phyloP scores from a whole-genome alignment of 306 rosid genomes.

The Dryas alaskensis region DNA sequence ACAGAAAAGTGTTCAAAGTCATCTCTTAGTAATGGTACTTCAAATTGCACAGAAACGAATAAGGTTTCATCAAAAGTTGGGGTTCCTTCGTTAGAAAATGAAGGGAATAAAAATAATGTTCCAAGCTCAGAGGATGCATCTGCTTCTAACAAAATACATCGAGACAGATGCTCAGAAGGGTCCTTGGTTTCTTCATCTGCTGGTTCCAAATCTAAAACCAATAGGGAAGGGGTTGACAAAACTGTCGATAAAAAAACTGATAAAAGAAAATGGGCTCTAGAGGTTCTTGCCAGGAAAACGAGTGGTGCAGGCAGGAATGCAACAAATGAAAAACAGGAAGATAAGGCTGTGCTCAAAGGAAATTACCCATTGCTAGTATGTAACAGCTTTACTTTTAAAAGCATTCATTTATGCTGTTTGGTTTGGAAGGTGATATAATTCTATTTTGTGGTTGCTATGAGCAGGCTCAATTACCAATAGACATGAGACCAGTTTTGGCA shows the following conservation, averaged over 20 bases:
- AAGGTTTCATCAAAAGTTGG: conserved; percentile 42
- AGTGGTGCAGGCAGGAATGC: conserved; percentile 47
- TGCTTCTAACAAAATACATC: conserved; percentile 44
- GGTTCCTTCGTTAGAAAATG: conserved; percentile 37
- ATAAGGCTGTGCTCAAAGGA: conserved; percentile 56
- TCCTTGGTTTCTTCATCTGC: conserved; percentile 38
- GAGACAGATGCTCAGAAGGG: conserved; percentile 38
- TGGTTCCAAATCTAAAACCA: conserved; percentile 43
- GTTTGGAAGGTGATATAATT: conserved; percentile 26
- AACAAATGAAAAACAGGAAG: conserved; percentile 53
- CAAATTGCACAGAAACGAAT: conserved; percentile 37
- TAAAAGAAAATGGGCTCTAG: conserved; percentile 93
- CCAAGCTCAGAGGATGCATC: conserved; percentile 38
- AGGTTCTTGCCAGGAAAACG: conserved; percentile 83
- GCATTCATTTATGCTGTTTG: conserved; percentile 22
- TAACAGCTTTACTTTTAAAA: conserved; percentile 26
- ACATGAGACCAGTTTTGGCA: conserved; percentile 82
- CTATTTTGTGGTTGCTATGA: conserved; percentile 40
- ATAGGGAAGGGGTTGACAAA: conserved; percentile 42
- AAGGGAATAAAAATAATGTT: conserved; percentile 36
- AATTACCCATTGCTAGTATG: conserved; percentile 87
- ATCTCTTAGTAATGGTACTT: conserved; percentile 32
- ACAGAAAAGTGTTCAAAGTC: conserved; percentile 36
- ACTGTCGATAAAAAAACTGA: conserved; percentile 54
- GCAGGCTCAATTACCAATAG: conserved; percentile 86